phyloP scores from a whole-genome alignment of 768 basidiomycete species.

The Lentinula aciculospora region DNA sequence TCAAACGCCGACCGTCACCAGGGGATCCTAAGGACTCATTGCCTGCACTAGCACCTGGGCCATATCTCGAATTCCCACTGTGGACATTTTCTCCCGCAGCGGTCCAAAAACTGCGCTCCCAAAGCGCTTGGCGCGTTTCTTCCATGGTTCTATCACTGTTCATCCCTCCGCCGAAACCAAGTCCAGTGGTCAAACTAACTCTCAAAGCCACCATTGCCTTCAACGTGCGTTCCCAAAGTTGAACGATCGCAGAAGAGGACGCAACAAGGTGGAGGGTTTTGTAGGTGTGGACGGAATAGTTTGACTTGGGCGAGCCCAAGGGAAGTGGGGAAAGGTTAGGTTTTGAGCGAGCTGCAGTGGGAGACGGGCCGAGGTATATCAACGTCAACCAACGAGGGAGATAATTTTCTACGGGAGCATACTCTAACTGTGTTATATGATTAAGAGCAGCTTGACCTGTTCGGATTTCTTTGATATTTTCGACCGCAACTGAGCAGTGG shows the following conservation, averaged over 20 bases:
- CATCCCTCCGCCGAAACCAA: constrained; percentile 60
- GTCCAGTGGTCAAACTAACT: constrained; percentile 33
- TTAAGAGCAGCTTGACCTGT: constrained; percentile 64
- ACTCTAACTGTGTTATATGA: constrained; percentile 66
- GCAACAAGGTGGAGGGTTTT: constrained; percentile 87
- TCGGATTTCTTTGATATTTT: constrained; percentile 83
- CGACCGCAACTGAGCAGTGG: constrained; percentile 62
- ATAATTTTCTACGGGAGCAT: constrained; percentile 53
- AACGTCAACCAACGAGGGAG: constrained; percentile 70
- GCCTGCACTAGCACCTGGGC: neutral
- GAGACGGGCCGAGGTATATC: constrained; percentile 51
- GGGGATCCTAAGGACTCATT: neutral
- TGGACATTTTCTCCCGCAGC: constrained; percentile 40
- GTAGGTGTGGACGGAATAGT: constrained; percentile 55
- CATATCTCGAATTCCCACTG: neutral
- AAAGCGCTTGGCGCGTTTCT: constrained; percentile 62
- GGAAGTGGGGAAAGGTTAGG: neutral
- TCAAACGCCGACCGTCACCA: constrained; percentile 49
- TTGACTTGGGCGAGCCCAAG: neutral
- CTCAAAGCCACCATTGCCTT: constrained; percentile 15
- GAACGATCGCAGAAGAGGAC: constrained; percentile 39
- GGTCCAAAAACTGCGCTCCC: constrained; percentile 83
- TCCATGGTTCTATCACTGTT: constrained; percentile 62
- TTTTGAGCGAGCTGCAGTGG: neutral
- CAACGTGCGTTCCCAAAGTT: constrained; percentile 56